These are phyloP conservation scores for Suhomyces canberraensis DNA, from an alignment of 805 yeast species.

Conservation along the genomic window DNA sequence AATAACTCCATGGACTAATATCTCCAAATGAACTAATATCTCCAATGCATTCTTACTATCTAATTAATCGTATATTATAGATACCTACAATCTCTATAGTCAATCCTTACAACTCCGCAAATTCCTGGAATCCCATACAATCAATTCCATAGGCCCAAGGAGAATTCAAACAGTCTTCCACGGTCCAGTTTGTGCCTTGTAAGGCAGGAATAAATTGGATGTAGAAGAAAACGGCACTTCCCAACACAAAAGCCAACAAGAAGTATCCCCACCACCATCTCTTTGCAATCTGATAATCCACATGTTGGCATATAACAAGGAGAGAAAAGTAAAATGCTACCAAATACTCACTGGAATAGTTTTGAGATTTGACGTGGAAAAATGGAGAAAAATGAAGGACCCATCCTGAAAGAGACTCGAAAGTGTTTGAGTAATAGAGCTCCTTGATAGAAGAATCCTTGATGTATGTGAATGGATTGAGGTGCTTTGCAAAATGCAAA, in stretches of 20 bases:
- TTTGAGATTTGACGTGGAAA: constrained; percentile 35
- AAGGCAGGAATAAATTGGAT: neutral
- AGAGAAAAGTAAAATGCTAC: constrained; percentile 51
- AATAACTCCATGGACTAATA: too few relatives aligned
- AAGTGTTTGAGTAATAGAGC: constrained; percentile 18
- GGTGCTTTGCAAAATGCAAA: constrained; percentile 17
- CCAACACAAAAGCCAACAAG: neutral
- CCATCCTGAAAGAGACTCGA: constrained; percentile 55
- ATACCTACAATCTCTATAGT: too few relatives aligned
- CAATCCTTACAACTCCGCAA: neutral
- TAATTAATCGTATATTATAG: too few relatives aligned
- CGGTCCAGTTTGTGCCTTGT: neutral
- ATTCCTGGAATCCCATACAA: neutral
- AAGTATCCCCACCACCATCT: constrained; percentile 12
- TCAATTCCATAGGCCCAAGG: neutral
- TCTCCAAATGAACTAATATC: too few relatives aligned
- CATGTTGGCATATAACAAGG: constrained; percentile 36
- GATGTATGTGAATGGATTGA: constrained; percentile 30
- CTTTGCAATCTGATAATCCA: constrained; percentile 38
- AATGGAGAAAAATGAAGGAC: constrained; percentile 56
- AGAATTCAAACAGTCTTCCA: neutral
- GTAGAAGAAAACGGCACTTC: neutral
- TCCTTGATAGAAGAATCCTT: constrained; percentile 11
- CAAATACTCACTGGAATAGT: constrained; percentile 46
- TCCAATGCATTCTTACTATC: too few relatives aligned